These are phyloP conservation scores for Alternaria sp. DNA, from an alignment of 2,329 filamentous ascomycete genomes.

Conservation along the genomic window DNA sequence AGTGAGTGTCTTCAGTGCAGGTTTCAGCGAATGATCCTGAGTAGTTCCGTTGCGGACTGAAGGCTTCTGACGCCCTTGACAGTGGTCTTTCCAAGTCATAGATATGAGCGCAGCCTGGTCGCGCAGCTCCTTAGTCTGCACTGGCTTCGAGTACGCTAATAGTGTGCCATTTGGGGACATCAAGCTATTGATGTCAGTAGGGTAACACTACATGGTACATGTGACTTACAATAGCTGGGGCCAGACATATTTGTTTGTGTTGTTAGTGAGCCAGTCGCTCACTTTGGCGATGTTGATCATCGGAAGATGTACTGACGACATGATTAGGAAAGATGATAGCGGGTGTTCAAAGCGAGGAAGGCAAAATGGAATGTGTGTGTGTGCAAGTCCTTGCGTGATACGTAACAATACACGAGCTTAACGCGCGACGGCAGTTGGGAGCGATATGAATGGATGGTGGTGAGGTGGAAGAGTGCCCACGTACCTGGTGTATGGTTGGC, in stretches of 20 bases:
- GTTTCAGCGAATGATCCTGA: slow-evolving; percentile 20
- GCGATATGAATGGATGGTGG: slow-evolving; percentile 7
- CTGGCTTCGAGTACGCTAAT: slow-evolving; percentile 58
- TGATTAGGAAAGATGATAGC: slow-evolving; percentile 19
- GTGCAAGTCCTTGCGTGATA: not conserved
- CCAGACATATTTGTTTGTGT: slow-evolving; percentile 55
- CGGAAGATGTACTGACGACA: slow-evolving; percentile 20
- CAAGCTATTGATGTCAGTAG: slow-evolving; percentile 44
- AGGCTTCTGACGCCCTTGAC: slow-evolving; percentile 27
- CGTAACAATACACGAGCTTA: not conserved
- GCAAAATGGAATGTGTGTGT: not conserved
- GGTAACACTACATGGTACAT: not conserved
- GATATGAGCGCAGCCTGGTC: slow-evolving; percentile 60
- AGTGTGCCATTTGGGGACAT: slow-evolving; percentile 62
- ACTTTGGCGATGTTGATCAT: slow-evolving; percentile 58
- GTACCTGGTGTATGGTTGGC: slow-evolving; percentile 23
- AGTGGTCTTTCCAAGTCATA: slow-evolving; percentile 59
- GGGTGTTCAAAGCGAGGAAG: slow-evolving; percentile 5
- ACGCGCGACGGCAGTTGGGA: not conserved
- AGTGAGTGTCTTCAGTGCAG: slow-evolving; percentile 54
- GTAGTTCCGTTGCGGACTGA: slow-evolving; percentile 15
- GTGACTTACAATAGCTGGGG: slow-evolving; percentile 54
- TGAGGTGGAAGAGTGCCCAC: slow-evolving; percentile 12
- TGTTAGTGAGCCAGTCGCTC: slow-evolving; percentile 55
- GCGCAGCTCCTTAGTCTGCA: slow-evolving; percentile 59